Evolutionary conservation across 2,329 filamentous ascomycete species (phyloP).

Genomic region (Xylaria sp.): DNA sequence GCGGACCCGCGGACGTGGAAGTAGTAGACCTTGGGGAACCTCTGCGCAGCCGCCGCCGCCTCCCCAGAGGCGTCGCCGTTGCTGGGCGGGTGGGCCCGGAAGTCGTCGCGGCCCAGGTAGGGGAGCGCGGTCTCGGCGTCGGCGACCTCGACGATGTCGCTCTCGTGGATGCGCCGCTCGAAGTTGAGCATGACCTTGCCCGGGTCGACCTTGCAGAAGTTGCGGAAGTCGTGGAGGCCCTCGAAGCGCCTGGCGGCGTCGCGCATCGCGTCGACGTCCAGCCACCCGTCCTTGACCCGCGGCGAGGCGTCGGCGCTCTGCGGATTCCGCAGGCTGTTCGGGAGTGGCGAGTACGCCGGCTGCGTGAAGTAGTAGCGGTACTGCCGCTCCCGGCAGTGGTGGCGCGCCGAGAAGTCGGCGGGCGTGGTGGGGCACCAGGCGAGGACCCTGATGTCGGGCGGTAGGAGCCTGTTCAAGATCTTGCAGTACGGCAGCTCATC

Average conservation of each 20-base stretch:
- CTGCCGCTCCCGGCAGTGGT: slow-evolving; percentile 86
- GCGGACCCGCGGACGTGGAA: slow-evolving; percentile 89
- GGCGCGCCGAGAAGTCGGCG: slow-evolving; percentile 81
- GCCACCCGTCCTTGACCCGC: slow-evolving; percentile 68
- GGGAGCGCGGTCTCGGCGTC: slow-evolving; percentile 56
- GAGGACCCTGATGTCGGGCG: slow-evolving; percentile 84
- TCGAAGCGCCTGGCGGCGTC: slow-evolving; percentile 78
- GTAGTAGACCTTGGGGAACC: slow-evolving; percentile 72
- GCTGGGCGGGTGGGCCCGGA: slow-evolving; percentile 39
- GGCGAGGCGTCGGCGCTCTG: slow-evolving; percentile 30
- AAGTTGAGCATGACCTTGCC: slow-evolving; percentile 89
- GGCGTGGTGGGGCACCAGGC: slow-evolving; percentile 91
- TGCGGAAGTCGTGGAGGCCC: slow-evolving; percentile 90
- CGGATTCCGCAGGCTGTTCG: slow-evolving; percentile 54
- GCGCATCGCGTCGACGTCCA: slow-evolving; percentile 87
- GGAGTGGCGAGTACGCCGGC: slow-evolving; percentile 76
- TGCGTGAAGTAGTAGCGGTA: slow-evolving; percentile 99
- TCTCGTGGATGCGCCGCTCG: slow-evolving; percentile 74
- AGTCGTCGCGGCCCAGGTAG: slow-evolving; percentile 54
- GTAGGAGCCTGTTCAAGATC: slow-evolving; percentile 84
- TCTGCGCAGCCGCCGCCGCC: slow-evolving; percentile 1
- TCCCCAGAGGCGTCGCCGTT: slow-evolving; percentile 17
- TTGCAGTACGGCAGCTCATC: slow-evolving; percentile 86
- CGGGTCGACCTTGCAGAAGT: slow-evolving; percentile 93
- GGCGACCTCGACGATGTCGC: slow-evolving; percentile 73